A percentile compares a stretch with the other conserved stretches of the same genome.
Conservation (phyloP, 768 basidiomycete genomes). For the Suillus spraguei region DNA sequence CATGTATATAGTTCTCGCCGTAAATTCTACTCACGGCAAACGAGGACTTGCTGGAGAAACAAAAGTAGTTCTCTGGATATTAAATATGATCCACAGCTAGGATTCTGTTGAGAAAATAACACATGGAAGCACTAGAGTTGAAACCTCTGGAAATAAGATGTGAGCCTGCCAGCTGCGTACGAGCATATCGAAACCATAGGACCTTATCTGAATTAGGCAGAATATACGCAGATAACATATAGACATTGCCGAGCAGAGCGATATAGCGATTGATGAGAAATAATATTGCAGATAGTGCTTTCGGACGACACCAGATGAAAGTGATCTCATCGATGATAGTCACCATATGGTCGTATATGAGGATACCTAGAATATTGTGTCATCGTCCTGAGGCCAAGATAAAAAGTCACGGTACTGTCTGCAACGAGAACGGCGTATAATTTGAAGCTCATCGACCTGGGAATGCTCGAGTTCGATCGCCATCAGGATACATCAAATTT, state of each 20-base stretch:
- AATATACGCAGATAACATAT: slow-evolving; percentile 32
- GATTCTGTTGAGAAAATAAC: neutral
- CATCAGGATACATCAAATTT: neutral
- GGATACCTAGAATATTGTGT: slow-evolving; percentile 20
- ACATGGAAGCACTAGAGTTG: neutral
- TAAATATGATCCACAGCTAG: slow-evolving; percentile 43
- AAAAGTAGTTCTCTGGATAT: slow-evolving; percentile 45
- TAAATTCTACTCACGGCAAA: slow-evolving; percentile 41
- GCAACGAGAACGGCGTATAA: slow-evolving; percentile 4
- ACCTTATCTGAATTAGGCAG: slow-evolving; percentile 15
- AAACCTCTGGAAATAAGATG: slow-evolving; percentile 11
- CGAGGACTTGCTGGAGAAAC: slow-evolving; percentile 46
- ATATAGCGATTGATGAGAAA: slow-evolving; percentile 56
- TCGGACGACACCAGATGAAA: slow-evolving; percentile 48
- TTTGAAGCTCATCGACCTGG: slow-evolving; percentile 3
- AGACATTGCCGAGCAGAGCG: slow-evolving; percentile 42
- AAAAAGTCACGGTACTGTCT: slow-evolving; percentile 6
- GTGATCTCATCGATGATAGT: slow-evolving; percentile 40
- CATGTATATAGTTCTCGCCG: neutral
- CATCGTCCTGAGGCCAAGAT: neutral
- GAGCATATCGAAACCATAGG: neutral
- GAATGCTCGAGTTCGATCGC: neutral
- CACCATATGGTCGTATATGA: slow-evolving; percentile 33
- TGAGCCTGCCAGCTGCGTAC: neutral
- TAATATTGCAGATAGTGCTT: slow-evolving; percentile 40